Base-by-base conservation (phyloP, 306 rosid genomes). In the Sicyos baderoa region DNA sequence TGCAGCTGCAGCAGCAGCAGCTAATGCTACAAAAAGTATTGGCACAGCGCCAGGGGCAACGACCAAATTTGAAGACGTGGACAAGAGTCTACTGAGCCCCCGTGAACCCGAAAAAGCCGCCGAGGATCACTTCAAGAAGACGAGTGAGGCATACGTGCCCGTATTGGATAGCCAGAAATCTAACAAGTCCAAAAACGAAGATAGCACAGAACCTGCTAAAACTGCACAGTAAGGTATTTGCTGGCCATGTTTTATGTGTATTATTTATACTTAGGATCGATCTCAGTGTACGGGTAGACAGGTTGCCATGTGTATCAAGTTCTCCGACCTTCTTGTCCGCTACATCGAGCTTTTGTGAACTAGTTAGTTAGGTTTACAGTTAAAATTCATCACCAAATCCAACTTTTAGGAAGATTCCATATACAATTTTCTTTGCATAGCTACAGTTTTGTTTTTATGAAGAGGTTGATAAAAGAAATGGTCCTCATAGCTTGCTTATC, bases 81-180 rank as follows among this genome's bases (percentile, higher is more conserved):
- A 90, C 82, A 88, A 88, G 89, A 81, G 78, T 83, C 75, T 85
- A 76, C 86, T 57, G 57, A 85, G 83, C 69, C 91, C 96, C 57
- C 80, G 76, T 22, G 93, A 82, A 66, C 29, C 96, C 23, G 84
- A 85, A 68, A 82, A 74, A 78, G 42, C 84, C 7, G 75, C 77
- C 22, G 60, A 59, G 54, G 86, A 78, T 45, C 68, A 51, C 45
- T 29, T 73, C 42, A 82, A 77, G 78, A 83, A 87, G 78, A 74
- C 85, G 54, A 77, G 82, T 71, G 89, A 88, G 81, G 84, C 87
- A 0, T 69, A 25, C 32, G 73, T 82, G 58, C 94, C 87, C 0
- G 77, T 78, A 65, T 65, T 85, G 77, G 89, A 85, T 9, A 6
- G 76, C 66, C 88, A 80, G 76, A 87, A 80, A 81, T 83, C 87